A percentile compares a stretch with the other conserved stretches of the same genome.
Conservation (phyloP, 2,329 filamentous ascomycete genomes). For the Colletotrichum limetticola region DNA sequence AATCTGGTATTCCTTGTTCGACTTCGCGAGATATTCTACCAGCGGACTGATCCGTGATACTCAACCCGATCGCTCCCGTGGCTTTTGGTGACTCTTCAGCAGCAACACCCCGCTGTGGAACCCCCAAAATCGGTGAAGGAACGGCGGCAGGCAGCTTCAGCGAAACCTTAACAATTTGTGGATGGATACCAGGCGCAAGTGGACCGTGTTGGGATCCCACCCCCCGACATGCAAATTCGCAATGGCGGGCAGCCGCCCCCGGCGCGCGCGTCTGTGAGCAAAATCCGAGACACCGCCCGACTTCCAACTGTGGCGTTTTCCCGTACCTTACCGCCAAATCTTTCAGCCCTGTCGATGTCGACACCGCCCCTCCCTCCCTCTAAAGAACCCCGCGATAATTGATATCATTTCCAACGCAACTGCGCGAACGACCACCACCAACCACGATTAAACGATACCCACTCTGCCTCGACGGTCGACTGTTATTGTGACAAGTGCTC, state of each 20-base stretch:
- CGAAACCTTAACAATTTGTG: background rate
- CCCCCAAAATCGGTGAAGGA: slow-evolving; percentile 7
- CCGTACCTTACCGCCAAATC: slow-evolving; percentile 2
- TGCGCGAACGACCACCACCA: background rate
- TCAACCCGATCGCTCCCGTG: background rate
- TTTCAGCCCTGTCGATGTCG: slow-evolving; percentile 24
- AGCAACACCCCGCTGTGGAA: slow-evolving; percentile 8
- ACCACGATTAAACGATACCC: background rate
- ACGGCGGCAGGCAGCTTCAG: background rate
- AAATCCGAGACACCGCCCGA: background rate
- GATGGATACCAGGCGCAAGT: background rate
- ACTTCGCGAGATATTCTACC: background rate
- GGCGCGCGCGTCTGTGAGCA: background rate
- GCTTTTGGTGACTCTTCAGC: background rate
- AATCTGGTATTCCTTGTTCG: background rate
- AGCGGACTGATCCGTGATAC: background rate
- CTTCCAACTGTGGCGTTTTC: background rate
- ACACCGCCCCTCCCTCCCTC: slow-evolving; percentile 20
- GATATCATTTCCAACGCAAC: too few species aligned
- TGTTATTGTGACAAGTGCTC: background rate
- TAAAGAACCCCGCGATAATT: slow-evolving; percentile 16
- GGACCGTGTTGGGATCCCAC: background rate
- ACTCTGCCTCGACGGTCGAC: background rate
- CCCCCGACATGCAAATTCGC: slow-evolving; percentile 12
- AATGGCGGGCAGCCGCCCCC: background rate